Conservation (phyloP, 306 rosid species). For the Quercus ilex region DNA sequence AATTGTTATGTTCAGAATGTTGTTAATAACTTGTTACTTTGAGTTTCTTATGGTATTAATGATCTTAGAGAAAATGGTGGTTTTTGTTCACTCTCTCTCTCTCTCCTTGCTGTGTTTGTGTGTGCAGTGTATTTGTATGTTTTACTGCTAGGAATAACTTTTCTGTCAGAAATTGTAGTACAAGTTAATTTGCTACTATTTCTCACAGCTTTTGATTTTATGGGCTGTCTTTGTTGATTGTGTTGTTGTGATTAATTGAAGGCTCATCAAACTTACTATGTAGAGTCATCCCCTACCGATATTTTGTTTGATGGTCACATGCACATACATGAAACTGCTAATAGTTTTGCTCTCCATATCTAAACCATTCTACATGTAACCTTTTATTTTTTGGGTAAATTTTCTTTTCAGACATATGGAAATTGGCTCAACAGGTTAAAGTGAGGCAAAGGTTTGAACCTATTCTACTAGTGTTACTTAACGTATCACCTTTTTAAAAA, state of each 20-base stretch:
- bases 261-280: neutral
- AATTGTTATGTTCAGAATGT: neutral
- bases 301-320: neutral
- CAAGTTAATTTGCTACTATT: neutral
- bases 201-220: slow-evolving; percentile 1
- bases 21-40: neutral
- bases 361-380: neutral
- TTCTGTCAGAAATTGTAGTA: slow-evolving; percentile 3
- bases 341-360: neutral
- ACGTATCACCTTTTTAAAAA: neutral
- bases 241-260: neutral
- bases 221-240: slow-evolving; percentile 12
- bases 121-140: neutral
- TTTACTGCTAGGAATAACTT: slow-evolving; percentile 3
- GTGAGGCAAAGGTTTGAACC: slow-evolving; percentile 85
- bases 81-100: neutral
- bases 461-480: neutral
- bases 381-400: neutral
- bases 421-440: slow-evolving; percentile 77
- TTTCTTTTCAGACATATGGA: slow-evolving; percentile 62
- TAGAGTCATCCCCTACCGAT: neutral
- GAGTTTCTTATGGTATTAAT: neutral
- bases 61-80: neutral
- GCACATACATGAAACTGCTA: neutral
- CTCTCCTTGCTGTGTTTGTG: neutral